phyloP scores from a whole-genome alignment of 352 stramenopile species.

The Thraustotheca clavata region DNA sequence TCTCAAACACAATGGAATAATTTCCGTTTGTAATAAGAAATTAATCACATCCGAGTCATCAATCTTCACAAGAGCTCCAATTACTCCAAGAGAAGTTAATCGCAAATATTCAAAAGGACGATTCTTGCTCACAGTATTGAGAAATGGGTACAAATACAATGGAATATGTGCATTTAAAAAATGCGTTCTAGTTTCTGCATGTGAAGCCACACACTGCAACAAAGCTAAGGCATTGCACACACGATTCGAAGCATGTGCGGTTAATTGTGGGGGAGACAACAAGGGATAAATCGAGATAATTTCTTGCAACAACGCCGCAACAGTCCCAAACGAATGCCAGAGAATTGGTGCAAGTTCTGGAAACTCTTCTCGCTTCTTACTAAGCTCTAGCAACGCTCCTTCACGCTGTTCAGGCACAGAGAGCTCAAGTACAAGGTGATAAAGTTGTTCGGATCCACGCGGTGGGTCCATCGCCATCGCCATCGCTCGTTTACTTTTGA shows the following conservation, averaged over 20 bases:
- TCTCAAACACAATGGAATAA: slow-evolving; percentile 97
- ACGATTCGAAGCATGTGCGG: slow-evolving; percentile 94
- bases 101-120: slow-evolving; percentile 98
- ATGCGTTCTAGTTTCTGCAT: slow-evolving; percentile 93
- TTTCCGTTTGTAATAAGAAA: slow-evolving; percentile 98
- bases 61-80: slow-evolving; percentile 99
- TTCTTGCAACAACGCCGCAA: slow-evolving; percentile 96
- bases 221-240: slow-evolving; percentile 98
- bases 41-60: slow-evolving; percentile 98
- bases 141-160: slow-evolving; percentile 98
- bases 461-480: background rate
- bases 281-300: slow-evolving; percentile 98
- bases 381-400: slow-evolving; percentile 95
- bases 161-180: slow-evolving; percentile 98
- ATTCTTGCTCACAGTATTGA: slow-evolving; percentile 98
- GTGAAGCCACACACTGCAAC: slow-evolving; percentile 97
- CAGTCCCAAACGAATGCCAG: slow-evolving; percentile 97
- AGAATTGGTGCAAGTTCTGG: slow-evolving; percentile 96
- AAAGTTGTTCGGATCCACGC: slow-evolving; percentile 37
- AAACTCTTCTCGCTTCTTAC: slow-evolving; percentile 98
- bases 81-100: slow-evolving; percentile 96
- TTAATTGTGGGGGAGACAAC: slow-evolving; percentile 94
- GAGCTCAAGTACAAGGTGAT: slow-evolving; percentile 90
- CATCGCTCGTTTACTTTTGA: too few species aligned
- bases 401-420: slow-evolving; percentile 93